phyloP scores from a whole-genome alignment of 208 protist species.

The Trypanosomatidae sp. region DNA sequence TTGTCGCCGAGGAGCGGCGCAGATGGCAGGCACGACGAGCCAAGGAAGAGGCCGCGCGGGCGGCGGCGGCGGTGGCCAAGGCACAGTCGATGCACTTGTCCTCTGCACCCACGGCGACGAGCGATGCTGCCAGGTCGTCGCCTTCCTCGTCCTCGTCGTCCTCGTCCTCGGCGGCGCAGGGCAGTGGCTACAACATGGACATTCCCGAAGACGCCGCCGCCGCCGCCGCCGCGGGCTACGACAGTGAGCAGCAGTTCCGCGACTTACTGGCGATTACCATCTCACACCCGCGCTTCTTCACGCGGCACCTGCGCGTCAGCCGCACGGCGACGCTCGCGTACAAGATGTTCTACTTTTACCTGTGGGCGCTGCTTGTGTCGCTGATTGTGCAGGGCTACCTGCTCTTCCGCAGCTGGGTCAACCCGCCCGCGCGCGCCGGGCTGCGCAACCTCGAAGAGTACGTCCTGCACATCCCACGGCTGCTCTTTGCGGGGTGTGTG shows the following conservation, averaged over 20 bases:
- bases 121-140: no score
- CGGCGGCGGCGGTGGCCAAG: constrained; percentile 8
- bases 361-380: constrained; percentile 64
- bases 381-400: constrained; percentile 70
- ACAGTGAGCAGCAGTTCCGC: constrained; percentile 62
- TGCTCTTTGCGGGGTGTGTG: constrained; percentile 48
- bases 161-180: no score
- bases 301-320: constrained; percentile 49
- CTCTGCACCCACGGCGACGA: no score
- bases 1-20: constrained; percentile 36
- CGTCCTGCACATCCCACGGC: constrained; percentile 69
- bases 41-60: constrained; percentile 18
- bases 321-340: constrained; percentile 40
- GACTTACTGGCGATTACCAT: constrained; percentile 75
- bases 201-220: no score
- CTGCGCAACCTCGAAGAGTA: constrained; percentile 68
- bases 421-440: constrained; percentile 65
- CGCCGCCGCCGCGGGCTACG: constrained; percentile 9
- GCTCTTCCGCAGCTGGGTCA: constrained; percentile 73
- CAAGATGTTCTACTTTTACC: constrained; percentile 75
- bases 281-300: constrained; percentile 63
- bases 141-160: no score
- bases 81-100: no score
- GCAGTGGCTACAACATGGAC: no score
- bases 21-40: constrained; percentile 29